Evolutionary conservation across 192 early-diverging fungal genomes (phyloP).

Genomic region (Funneliformis mosseae): DNA sequence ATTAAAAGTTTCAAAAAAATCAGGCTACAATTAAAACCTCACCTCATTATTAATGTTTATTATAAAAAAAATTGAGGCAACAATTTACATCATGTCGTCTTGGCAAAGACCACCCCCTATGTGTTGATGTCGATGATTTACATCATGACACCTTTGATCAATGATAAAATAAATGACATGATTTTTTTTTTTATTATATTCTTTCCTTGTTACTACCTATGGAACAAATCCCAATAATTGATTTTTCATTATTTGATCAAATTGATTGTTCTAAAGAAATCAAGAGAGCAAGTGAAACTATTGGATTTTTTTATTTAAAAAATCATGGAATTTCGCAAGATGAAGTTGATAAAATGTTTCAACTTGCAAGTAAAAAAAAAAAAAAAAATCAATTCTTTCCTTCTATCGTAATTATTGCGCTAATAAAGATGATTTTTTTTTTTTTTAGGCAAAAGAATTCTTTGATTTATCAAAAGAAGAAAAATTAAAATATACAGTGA

Average conservation of each 20-base stretch:
- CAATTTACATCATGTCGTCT: too few species aligned
- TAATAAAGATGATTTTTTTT: not conserved
- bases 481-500: slow-evolving; percentile 48
- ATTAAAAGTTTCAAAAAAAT: too few species aligned
- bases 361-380: slow-evolving; percentile 35
- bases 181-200: not conserved
- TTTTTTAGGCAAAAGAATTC: slow-evolving; percentile 45
- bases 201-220: not conserved
- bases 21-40: too few species aligned
- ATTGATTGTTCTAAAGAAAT: slow-evolving; percentile 49
- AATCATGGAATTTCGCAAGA: slow-evolving; percentile 60
- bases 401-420: too few species aligned
- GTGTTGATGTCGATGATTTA: too few species aligned
- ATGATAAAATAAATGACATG: too few species aligned
- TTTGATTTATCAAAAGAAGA: slow-evolving; percentile 52
- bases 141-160: too few species aligned
- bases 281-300: slow-evolving; percentile 48
- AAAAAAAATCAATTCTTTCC: not conserved
- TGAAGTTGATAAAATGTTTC: slow-evolving; percentile 56
- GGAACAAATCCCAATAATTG: slow-evolving; percentile 61
- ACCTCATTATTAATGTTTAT: too few species aligned
- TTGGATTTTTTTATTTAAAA: slow-evolving; percentile 65
- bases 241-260: slow-evolving; percentile 59
- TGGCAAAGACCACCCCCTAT: too few species aligned
- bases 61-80: too few species aligned